Conservation (phyloP, 2,329 filamentous ascomycete species). For the Fusarium transvaalense region DNA sequence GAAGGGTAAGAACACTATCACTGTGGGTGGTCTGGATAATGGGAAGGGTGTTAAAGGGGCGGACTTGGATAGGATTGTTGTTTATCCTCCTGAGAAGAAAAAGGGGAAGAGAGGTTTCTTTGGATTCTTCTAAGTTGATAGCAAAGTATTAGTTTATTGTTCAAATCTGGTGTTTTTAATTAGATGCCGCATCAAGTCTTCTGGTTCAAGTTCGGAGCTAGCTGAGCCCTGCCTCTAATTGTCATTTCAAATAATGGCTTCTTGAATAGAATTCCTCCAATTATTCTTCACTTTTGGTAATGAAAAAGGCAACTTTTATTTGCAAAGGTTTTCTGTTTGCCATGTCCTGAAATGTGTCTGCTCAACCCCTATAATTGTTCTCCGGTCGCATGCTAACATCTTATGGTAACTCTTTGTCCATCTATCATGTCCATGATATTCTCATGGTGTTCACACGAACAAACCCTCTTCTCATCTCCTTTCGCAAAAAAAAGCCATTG, state of each 20-base stretch:
- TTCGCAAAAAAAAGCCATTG: not conserved
- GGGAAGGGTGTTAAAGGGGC: conserved; percentile 68
- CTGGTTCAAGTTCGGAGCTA: no score
- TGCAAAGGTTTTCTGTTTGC: not conserved
- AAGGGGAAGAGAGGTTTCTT: conserved; percentile 19
- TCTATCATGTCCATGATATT: not conserved
- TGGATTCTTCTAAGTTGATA: conserved; percentile 2
- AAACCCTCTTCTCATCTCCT: not conserved
- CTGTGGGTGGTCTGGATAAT: conserved; percentile 68
- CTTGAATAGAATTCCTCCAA: not conserved
- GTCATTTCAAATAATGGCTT: no score
- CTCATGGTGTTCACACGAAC: not conserved
- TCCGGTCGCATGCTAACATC: not conserved
- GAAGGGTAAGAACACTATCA: conserved; percentile 67
- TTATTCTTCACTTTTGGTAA: not conserved
- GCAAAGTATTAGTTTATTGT: no score
- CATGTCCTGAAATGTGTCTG: no score
- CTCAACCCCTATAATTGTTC: no score
- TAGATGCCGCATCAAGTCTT: no score
- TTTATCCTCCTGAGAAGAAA: conserved; percentile 66
- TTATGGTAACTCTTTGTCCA: no score
- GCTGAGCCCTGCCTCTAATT: no score
- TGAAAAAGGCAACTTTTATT: not conserved
- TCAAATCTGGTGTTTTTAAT: no score
- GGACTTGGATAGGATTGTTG: conserved; percentile 70